Percentiles rank a stretch among this genome's conserved stretches.
Conservation (phyloP, 2,329 filamentous ascomycete genomes). For the Calonectria crousiana region DNA sequence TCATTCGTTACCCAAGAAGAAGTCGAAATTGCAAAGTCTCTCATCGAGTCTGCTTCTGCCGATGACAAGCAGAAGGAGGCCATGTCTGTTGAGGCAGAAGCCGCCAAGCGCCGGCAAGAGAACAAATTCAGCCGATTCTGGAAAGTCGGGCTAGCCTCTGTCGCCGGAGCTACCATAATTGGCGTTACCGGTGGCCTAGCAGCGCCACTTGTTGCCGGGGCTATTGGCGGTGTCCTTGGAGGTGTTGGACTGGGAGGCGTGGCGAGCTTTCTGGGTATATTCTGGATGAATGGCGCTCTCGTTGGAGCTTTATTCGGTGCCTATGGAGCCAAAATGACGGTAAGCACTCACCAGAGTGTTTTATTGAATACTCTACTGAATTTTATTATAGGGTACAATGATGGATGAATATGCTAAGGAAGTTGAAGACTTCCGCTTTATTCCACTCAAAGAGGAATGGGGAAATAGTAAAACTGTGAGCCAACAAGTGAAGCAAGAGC, state of each 20-base stretch:
- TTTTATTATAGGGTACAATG: constrained; percentile 72
- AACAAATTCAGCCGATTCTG: constrained; percentile 80
- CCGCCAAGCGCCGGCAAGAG: constrained; percentile 77
- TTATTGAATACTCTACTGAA: constrained; percentile 24
- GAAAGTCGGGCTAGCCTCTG: constrained; percentile 91
- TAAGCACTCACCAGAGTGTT: constrained; percentile 35
- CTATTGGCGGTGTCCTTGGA: constrained; percentile 86
- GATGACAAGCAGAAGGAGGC: constrained; percentile 53
- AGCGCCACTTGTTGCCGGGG: constrained; percentile 87
- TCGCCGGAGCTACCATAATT: constrained; percentile 90
- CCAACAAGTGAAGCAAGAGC: constrained; percentile 46
- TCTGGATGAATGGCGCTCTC: constrained; percentile 87
- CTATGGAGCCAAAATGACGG: constrained; percentile 82
- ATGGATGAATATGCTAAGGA: constrained; percentile 90
- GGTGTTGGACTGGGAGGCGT: constrained; percentile 87
- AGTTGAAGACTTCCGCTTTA: constrained; percentile 84
- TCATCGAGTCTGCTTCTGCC: constrained; percentile 73
- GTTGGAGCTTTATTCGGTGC: constrained; percentile 91
- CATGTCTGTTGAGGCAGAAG: constrained; percentile 83
- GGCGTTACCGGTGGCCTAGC: constrained; percentile 93
- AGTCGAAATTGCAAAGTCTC: constrained; percentile 78
- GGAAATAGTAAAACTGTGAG: constrained; percentile 43
- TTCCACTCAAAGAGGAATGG: constrained; percentile 73
- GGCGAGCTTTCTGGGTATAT: constrained; percentile 85
- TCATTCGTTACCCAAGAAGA: constrained; percentile 76